Conservation (phyloP, 2,329 filamentous ascomycete species). For the Elsinoe arachidis region DNA sequence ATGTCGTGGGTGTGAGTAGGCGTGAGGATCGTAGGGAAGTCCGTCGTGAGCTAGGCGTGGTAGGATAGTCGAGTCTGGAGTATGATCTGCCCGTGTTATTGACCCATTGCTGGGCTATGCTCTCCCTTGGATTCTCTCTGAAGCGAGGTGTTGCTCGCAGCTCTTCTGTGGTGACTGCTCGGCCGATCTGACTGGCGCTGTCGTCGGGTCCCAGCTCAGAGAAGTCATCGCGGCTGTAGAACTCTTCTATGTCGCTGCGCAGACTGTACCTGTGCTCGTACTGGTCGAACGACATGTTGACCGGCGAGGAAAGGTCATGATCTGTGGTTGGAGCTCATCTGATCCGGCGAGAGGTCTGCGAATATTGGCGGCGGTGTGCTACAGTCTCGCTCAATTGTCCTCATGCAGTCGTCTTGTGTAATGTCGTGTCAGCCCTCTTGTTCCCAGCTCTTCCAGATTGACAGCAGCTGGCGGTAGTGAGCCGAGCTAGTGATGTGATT, state of each 20-base stretch:
- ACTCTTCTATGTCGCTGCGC: slow-evolving; percentile 7
- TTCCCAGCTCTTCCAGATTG: background rate
- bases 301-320: slow-evolving; percentile 2
- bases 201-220: slow-evolving; percentile 16
- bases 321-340: background rate
- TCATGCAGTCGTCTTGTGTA: background rate
- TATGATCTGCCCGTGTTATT: background rate
- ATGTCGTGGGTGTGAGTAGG: slow-evolving; percentile 15
- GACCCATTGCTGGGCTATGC: slow-evolving; percentile 5
- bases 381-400: background rate
- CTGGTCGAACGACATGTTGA: slow-evolving; percentile 13
- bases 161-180: slow-evolving; percentile 12
- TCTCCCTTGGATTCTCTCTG: background rate
- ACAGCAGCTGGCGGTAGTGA: background rate
- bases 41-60: slow-evolving; percentile 13
- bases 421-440: background rate
- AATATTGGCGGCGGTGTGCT: background rate
- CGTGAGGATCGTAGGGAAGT: slow-evolving; percentile 15
- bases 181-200: slow-evolving; percentile 15
- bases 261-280: slow-evolving; percentile 13
- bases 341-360: background rate
- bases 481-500: slow-evolving; percentile 7
- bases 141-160: slow-evolving; percentile 1
- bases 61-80: slow-evolving; percentile 11
- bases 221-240: slow-evolving; percentile 9